Percentiles rank a stretch among this genome's conserved stretches.
Conservation (phyloP, 2,329 filamentous ascomycete genomes). For the Exserohilum rostratum region DNA sequence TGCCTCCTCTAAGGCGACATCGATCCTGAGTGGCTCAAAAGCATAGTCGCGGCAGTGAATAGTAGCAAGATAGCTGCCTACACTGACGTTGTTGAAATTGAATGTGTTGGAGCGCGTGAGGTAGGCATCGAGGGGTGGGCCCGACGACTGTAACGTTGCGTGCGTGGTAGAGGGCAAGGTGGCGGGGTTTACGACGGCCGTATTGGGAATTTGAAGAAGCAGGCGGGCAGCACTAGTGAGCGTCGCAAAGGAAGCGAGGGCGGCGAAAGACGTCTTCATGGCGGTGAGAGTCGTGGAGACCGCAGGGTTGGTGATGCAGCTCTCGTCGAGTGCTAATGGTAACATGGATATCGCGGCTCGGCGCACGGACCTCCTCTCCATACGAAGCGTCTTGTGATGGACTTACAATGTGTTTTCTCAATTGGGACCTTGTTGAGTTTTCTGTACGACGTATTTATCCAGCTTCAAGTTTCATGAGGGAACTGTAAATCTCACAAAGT, state of each 20-base stretch:
- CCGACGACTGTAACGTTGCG: constrained; percentile 67
- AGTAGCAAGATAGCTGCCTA: constrained; percentile 80
- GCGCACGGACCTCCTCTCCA: not conserved
- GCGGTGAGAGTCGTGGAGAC: not conserved
- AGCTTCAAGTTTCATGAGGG: too few relatives aligned
- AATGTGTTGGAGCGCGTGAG: constrained; percentile 74
- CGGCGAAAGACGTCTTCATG: constrained; percentile 45
- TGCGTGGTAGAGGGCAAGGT: constrained; percentile 63
- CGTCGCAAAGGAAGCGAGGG: constrained; percentile 51
- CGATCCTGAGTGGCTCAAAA: constrained; percentile 82
- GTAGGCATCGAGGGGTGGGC: constrained; percentile 61
- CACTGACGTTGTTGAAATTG: constrained; percentile 72
- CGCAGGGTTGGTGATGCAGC: constrained; percentile 1
- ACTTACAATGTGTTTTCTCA: too few relatives aligned
- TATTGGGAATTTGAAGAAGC: constrained; percentile 59
- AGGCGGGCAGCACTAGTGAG: constrained; percentile 52
- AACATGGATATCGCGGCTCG: not conserved
- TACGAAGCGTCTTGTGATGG: too few relatives aligned
- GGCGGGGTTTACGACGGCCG: constrained; percentile 53
- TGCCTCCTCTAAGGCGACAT: constrained; percentile 58
- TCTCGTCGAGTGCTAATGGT: not conserved
- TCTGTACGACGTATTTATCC: too few relatives aligned
- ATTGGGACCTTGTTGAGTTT: too few relatives aligned
- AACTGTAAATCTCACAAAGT: too few relatives aligned
- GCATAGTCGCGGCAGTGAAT: constrained; percentile 75